phyloP scores from a whole-genome alignment of 768 basidiomycete species.

The Lentinula lateritia region DNA sequence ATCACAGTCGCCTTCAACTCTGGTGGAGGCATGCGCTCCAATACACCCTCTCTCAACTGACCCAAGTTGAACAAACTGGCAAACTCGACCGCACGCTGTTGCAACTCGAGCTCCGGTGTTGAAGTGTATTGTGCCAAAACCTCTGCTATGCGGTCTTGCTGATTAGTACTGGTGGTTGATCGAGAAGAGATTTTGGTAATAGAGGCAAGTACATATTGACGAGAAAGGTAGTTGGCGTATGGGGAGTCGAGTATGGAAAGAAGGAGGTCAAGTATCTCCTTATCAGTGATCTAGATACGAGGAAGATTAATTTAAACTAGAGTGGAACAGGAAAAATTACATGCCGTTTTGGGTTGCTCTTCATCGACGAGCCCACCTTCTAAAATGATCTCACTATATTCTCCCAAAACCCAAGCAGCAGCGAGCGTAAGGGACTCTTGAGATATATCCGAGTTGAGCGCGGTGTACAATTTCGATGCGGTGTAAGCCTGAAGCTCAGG shows the following conservation, averaged over 20 bases:
- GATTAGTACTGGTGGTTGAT: slow-evolving; percentile 52
- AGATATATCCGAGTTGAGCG: slow-evolving; percentile 86
- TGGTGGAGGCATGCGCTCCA: slow-evolving; percentile 99
- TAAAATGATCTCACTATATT: slow-evolving; percentile 88
- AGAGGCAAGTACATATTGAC: slow-evolving; percentile 88
- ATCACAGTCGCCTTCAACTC: slow-evolving; percentile 97
- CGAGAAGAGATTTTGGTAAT: slow-evolving; percentile 89
- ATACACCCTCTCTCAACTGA: slow-evolving; percentile 73
- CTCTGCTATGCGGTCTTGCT: slow-evolving; percentile 76
- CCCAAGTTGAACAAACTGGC: slow-evolving; percentile 76
- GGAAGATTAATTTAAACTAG: background rate
- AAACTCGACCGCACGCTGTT: slow-evolving; percentile 95
- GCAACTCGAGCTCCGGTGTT: slow-evolving; percentile 89
- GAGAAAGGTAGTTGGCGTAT: slow-evolving; percentile 84
- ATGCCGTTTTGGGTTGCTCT: slow-evolving; percentile 65
- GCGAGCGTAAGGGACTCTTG: slow-evolving; percentile 94
- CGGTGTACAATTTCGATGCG: slow-evolving; percentile 82
- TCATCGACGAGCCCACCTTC: slow-evolving; percentile 78
- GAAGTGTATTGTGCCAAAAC: slow-evolving; percentile 79
- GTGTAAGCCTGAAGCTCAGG: slow-evolving; percentile 96
- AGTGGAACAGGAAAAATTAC: background rate
- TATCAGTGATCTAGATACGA: slow-evolving; percentile 58
- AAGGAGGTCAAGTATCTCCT: slow-evolving; percentile 81
- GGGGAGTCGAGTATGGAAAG: slow-evolving; percentile 88
- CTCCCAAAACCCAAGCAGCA: slow-evolving; percentile 93